These are phyloP conservation scores for Pichia inconspicua DNA, from an alignment of 1,139 yeast species.

Conservation along the genomic window DNA sequence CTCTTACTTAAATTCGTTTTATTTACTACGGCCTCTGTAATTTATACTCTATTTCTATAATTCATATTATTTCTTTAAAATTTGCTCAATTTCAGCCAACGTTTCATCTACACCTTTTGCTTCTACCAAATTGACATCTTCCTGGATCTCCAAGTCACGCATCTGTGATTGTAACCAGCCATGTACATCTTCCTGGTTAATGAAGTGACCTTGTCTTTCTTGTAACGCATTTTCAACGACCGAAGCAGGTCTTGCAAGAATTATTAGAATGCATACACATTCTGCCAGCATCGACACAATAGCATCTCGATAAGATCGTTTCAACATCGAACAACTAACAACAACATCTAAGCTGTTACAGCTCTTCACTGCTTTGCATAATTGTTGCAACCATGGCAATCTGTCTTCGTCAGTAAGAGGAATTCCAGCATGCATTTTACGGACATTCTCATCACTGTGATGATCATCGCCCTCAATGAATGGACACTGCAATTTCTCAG, in stretches of 20 bases:
- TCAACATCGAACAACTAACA: conserved; percentile 81
- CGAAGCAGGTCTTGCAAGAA: background rate
- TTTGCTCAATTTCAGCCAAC: background rate
- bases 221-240: background rate
- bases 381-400: conserved; percentile 71
- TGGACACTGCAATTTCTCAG: background rate
- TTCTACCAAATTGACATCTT: background rate
- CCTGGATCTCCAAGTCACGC: no score
- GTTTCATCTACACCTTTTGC: background rate
- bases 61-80: background rate
- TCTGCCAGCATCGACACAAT: conserved; percentile 10
- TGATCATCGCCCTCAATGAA: conserved; percentile 76
- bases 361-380: conserved; percentile 38
- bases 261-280: background rate
- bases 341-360: conserved; percentile 31
- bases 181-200: background rate
- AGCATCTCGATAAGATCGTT: conserved; percentile 56
- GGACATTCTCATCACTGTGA: conserved; percentile 62
- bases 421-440: conserved; percentile 71
- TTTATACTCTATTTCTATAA: no score
- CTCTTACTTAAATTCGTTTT: no score
- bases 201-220: background rate
- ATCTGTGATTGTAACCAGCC: background rate
- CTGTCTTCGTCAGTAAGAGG: conserved; percentile 86
- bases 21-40: no score